A percentile compares a stretch with the other conserved stretches of the same genome.
phyloP scores from a whole-genome alignment of 306 rosid genomes.

The Trifolium pratense region DNA sequence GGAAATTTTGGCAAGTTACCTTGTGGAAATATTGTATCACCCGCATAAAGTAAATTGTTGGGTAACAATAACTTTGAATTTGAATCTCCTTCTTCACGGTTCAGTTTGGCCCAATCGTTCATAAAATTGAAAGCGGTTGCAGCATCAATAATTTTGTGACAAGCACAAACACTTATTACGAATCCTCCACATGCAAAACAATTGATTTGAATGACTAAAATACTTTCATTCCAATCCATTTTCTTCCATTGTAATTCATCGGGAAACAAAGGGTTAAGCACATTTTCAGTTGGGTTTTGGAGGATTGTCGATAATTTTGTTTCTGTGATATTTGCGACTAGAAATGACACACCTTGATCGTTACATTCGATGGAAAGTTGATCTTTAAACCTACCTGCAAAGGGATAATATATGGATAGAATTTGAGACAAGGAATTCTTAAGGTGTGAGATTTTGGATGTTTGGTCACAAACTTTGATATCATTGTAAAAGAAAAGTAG shows the following conservation, averaged over 20 bases:
- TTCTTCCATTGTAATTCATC: slow-evolving; percentile 48
- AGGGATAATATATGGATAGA: slow-evolving; percentile 55
- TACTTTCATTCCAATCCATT: background rate
- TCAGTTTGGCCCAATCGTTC: background rate
- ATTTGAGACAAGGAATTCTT: slow-evolving; percentile 51
- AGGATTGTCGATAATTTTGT: slow-evolving; percentile 42
- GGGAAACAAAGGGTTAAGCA: slow-evolving; percentile 40
- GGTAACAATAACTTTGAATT: background rate
- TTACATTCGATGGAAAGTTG: slow-evolving; percentile 49
- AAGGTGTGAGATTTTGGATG: slow-evolving; percentile 34
- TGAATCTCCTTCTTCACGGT: background rate
- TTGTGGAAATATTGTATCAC: background rate
- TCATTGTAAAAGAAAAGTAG: slow-evolving; percentile 50
- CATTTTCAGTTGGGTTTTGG: slow-evolving; percentile 23
- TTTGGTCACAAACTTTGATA: background rate
- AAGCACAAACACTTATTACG: slow-evolving; percentile 44
- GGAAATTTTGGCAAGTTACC: background rate
- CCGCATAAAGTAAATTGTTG: background rate
- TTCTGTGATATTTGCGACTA: slow-evolving; percentile 32
- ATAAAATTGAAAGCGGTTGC: background rate
- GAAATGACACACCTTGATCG: slow-evolving; percentile 59
- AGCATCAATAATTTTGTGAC: slow-evolving; percentile 58
- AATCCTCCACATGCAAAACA: slow-evolving; percentile 59
- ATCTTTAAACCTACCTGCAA: slow-evolving; percentile 56
- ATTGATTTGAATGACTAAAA: slow-evolving; percentile 51